Evolutionary conservation across 331 rosid species (phyloP), one percentile per base, ranked within the genome.

Genomic region (Rhamnella rubrinervis): DNA sequence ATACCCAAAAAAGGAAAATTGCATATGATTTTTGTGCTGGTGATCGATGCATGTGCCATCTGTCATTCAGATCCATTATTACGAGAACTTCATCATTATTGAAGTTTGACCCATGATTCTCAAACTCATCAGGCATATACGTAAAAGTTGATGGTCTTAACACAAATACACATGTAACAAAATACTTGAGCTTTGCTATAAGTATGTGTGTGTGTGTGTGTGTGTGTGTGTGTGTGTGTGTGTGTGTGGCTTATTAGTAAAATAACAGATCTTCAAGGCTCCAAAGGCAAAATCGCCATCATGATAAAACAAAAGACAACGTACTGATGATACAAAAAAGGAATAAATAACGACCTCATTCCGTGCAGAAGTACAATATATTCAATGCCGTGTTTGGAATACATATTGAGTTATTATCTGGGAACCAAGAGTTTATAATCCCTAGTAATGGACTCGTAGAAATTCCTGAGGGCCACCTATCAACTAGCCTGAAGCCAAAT

Each of bases 401-500:
- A 67, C 72, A 64, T 60, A 74, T 75, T 53, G 79, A 78, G 57
- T 49, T 80, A 49, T 83, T 77, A 31, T 71, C 77, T 7, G 83
- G 50, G 75, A 93, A 86, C 96, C 96, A 93, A 35, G 83, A 72
- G 50, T 14, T 62, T 41, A 90, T 84, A 62, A 82, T 78, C 61
- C 84, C 71, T 35, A 53, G 66, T 18, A 92, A 79, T 52, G 65
- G n/a, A 52, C 72, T 39, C 6, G 65, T 60, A 8, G 80, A 61
- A 78, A 28, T 73, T 72, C 55, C 82, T 1, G 70, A 28, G 23
- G 90, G 84, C 95, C 97, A 93, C 78, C 73, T 81, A 81, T 88
- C 89, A 3, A 78, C 84, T 21, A 87, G 80, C 83, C 79, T 81
- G 71, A 86, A 87, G 71, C 96, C 87, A 4, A 78, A 87, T 58